Percentiles rank a stretch among this genome's conserved stretches.
Conservation (phyloP, 2,329 filamentous ascomycete species). For the Exophiala phaeomuriformis region DNA sequence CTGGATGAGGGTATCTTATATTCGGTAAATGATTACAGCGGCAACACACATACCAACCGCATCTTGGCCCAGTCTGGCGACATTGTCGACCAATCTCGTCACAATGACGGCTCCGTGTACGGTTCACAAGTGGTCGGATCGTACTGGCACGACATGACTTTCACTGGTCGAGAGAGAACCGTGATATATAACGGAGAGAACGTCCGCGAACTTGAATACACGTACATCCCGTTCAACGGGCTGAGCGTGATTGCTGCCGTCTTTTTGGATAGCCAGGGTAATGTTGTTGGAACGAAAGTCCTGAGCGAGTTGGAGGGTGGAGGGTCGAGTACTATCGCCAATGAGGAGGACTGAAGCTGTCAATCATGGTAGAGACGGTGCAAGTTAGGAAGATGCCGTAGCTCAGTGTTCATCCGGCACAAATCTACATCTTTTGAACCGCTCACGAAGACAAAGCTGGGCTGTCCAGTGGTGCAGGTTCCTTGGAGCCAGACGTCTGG, state of each 20-base stretch:
- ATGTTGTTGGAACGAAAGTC: constrained; percentile 46
- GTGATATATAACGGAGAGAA: constrained; percentile 40
- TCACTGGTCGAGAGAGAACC: constrained; percentile 48
- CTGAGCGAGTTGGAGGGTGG: constrained; percentile 49
- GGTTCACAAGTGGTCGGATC: constrained; percentile 42
- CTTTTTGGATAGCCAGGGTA: constrained; percentile 42
- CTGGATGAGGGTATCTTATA: constrained; percentile 54
- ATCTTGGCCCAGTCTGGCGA: constrained; percentile 50
- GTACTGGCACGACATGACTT: constrained; percentile 48
- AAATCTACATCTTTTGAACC: no score
- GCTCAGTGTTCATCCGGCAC: no score
- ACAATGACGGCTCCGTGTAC: constrained; percentile 47
- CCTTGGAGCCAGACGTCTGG: no score
- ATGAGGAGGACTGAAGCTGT: constrained; percentile 19
- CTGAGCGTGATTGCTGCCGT: constrained; percentile 43
- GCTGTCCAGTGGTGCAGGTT: no score
- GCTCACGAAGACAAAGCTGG: no score
- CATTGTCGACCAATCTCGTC: constrained; percentile 48
- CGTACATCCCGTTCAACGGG: constrained; percentile 47
- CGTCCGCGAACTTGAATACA: constrained; percentile 48
- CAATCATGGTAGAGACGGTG: not conserved
- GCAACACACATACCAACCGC: constrained; percentile 51
- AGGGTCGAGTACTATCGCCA: constrained; percentile 46
- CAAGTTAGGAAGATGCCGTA: not conserved
- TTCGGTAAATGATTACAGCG: constrained; percentile 54